A percentile compares a stretch with the other conserved stretches of the same genome.
phyloP scores from a whole-genome alignment of 495 filamentous ascomycete genomes.

The Aspergillus campestris region DNA sequence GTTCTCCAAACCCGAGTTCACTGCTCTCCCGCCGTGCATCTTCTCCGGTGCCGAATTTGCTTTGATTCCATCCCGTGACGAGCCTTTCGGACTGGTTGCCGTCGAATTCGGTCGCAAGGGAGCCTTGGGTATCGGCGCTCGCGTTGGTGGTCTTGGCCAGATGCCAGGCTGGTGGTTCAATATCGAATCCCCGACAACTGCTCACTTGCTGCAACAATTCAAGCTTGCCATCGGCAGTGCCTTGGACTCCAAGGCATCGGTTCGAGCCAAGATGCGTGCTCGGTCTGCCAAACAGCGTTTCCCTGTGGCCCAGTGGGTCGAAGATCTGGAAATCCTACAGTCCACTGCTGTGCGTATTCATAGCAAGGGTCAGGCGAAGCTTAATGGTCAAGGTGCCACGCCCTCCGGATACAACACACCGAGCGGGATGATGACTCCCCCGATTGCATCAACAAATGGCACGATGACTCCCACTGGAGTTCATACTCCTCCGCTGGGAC shows the following conservation, averaged over 20 bases:
- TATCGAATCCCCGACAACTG: constrained; percentile 61
- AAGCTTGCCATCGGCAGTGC: constrained; percentile 59
- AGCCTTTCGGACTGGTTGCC: constrained; percentile 74
- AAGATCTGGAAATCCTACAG: constrained; percentile 54
- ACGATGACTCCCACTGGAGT: constrained; percentile 38
- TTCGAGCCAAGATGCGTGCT: constrained; percentile 62
- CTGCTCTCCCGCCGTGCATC: constrained; percentile 62
- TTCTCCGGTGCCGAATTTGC: constrained; percentile 76
- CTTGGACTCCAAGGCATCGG: constrained; percentile 49
- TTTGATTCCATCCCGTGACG: constrained; percentile 69
- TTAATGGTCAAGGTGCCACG: constrained; percentile 22
- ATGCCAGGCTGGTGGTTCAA: constrained; percentile 75
- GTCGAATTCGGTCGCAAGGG: constrained; percentile 76
- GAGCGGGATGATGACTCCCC: constrained; percentile 33
- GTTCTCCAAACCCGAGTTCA: constrained; percentile 71
- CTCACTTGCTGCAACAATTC: constrained; percentile 66
- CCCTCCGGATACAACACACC: constrained; percentile 33
- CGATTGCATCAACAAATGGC: constrained; percentile 17
- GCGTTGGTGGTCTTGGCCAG: constrained; percentile 60
- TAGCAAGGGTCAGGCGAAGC: constrained; percentile 29
- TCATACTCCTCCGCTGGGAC: constrained; percentile 28
- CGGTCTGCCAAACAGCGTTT: constrained; percentile 70
- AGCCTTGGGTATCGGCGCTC: constrained; percentile 63
- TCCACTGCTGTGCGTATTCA: constrained; percentile 45
- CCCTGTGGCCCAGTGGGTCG: constrained; percentile 61